phyloP scores from a whole-genome alignment of 2,329 filamentous ascomycete species.

The Didymella keratinophila region DNA sequence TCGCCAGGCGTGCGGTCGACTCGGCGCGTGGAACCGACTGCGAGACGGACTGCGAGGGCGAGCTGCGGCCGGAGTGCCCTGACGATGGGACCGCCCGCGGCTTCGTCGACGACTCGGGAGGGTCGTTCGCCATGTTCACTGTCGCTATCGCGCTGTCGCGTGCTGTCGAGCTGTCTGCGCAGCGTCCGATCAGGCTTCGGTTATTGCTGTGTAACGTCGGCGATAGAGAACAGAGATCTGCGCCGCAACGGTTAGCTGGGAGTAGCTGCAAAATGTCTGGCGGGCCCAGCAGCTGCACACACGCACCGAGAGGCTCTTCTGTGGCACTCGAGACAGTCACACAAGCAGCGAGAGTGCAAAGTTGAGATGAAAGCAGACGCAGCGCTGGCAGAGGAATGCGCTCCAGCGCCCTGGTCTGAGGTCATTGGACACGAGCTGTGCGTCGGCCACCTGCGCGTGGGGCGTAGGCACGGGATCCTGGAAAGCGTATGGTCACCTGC shows the following conservation, averaged over 20 bases:
- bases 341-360: slow-evolving; percentile 11
- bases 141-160: slow-evolving; percentile 10
- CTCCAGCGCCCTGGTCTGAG: slow-evolving; percentile 13
- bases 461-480: background rate
- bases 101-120: slow-evolving; percentile 34
- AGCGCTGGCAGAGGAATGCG: slow-evolving; percentile 17
- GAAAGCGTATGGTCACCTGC: slow-evolving; percentile 11
- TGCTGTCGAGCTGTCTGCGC: slow-evolving; percentile 12
- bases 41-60: slow-evolving; percentile 33
- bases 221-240: slow-evolving; percentile 15
- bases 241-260: slow-evolving; percentile 7
- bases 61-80: slow-evolving; percentile 35
- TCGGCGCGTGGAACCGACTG: slow-evolving; percentile 59
- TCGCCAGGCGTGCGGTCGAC: slow-evolving; percentile 61
- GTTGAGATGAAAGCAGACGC: slow-evolving; percentile 13
- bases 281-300: slow-evolving; percentile 10
- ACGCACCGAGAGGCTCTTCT: slow-evolving; percentile 12
- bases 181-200: slow-evolving; percentile 22
- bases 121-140: slow-evolving; percentile 13
- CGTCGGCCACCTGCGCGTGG: slow-evolving; percentile 3
- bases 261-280: background rate
- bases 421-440: slow-evolving; percentile 15
- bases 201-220: slow-evolving; percentile 36
- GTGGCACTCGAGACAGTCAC: slow-evolving; percentile 11
- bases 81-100: slow-evolving; percentile 43